Percentiles rank a stretch among this genome's conserved stretches.
Conservation (phyloP, 129 eudicot species). For the Tanacetum coccineum region DNA sequence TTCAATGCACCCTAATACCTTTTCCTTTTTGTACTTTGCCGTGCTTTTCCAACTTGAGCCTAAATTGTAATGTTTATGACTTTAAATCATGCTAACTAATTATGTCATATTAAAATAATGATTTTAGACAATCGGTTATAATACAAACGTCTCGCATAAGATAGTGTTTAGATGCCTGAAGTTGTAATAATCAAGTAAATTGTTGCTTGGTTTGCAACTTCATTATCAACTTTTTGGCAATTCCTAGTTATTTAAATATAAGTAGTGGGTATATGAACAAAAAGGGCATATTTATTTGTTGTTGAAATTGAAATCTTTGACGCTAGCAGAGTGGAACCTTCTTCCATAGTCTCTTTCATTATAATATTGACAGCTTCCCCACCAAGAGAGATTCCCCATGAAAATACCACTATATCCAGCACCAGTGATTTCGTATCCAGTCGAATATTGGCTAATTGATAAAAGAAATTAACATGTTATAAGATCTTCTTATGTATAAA, state of each 20-base stretch:
- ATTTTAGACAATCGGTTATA: not conserved
- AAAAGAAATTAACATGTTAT: too few species aligned
- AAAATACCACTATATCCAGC: too few species aligned
- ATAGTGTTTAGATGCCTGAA: not conserved
- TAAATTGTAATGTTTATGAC: not conserved
- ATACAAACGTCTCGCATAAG: not conserved
- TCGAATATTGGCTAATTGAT: too few species aligned
- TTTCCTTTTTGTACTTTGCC: not conserved
- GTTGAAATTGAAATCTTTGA: not conserved
- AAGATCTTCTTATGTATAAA: not conserved
- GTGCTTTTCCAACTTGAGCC: not conserved
- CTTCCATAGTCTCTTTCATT: too few species aligned
- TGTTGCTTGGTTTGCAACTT: not conserved
- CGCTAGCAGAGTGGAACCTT: too few species aligned
- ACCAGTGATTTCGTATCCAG: too few species aligned
- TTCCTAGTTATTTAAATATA: too few species aligned
- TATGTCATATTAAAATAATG: slow-evolving; percentile 1
- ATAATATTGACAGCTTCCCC: too few species aligned
- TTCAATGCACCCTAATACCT: slow-evolving; percentile 5
- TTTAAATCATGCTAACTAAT: not conserved
- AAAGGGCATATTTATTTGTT: not conserved
- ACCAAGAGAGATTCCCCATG: too few species aligned
- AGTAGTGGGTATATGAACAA: not conserved
- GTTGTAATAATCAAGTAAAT: not conserved
- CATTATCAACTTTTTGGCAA: too few species aligned